Base-by-base conservation (phyloP, 129 eudicot species). In the Apium graveolens region DNA sequence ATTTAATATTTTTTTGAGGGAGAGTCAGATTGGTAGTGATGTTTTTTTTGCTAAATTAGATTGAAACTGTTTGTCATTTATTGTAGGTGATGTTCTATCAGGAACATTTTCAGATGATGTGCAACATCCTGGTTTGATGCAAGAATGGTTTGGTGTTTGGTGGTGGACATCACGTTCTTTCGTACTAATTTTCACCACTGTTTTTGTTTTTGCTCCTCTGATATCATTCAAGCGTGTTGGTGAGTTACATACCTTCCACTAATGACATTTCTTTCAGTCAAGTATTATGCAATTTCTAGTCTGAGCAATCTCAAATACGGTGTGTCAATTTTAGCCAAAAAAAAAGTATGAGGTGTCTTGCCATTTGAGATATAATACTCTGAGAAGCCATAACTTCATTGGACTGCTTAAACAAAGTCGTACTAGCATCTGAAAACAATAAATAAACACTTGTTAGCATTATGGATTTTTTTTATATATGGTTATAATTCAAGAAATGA, bases 201-300 rank as follows among this genome's bases (percentile, higher is more conserved):
- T 91, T 27, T 70, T 86, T 71, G 91, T 93, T 83, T 81, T 91
- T 46, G 83, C 84, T 74, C 98, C 98, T 82, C 83, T 93, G 21
- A 83, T 93, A 85, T 93, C 97, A 20, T 87, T 93, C 84, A 90
- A 89, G 85, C 98, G 95, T 70, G 97, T 93, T 26, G 98, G 98
- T 93, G 83, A 91, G 96, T 84, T 78, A 55, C 46, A 12, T 70
- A n/a, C 76, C 42, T 72, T 60, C 39, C 21, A 32, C 17, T 20
- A 60, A 11, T 34, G 7, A 73, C 21, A 4, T 27, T n/a, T 3
- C 4, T n/a, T 60, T n/a, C 1, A 26, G 32, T 60, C 16, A 49
- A 49, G n/a, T 18, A 20, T 49, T 49, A 49, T 20, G 26, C 62
- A 53, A 53, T 5, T 53, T 53, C 8, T 7, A 21, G 27, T 53